Base-by-base conservation (phyloP, 257 asterid species). In the Petrea volubilis region DNA sequence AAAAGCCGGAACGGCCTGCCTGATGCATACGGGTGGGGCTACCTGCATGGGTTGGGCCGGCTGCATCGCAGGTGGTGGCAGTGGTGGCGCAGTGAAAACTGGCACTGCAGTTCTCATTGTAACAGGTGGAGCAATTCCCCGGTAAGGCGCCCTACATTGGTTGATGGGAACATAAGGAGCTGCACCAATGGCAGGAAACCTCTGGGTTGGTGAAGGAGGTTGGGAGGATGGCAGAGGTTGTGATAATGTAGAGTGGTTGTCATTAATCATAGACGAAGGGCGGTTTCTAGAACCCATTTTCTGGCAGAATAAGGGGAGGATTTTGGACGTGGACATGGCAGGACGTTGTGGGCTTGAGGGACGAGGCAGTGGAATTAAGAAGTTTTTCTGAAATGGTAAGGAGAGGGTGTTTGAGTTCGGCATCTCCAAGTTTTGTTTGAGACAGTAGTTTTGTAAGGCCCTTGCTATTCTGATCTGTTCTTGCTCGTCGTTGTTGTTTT, bases 391-490 rank as follows among this genome's bases (percentile, higher is more conserved):
- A 65, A 85, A 86, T 20, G 88, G 86, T 43, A 75, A 24, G 3
- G 83, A 61, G 66, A 68, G 17, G 55, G 36, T 73, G 53, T 67
- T 71, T 2, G 76, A 52, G 71, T 73, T 76, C 11, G 72, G 47
- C 60, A 49, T 59, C 34, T 75, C 77, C 28, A 76, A 24, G 70
- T 74, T 82, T 49, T 60, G 85, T 72, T 80, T 89, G 61, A 75
- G 67, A 13, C 80, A 83, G 72, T 87, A 91, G 67, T 76, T 89
- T 76, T 77, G 85, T 70, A 91, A 57, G 13, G 95, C 95, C 73
- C 95, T 77, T 1, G 95, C 96, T 55, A 91, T 81, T 68, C 83
- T 84, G 61, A 87, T 84, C 70, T 87, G 95, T 55, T 91, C 97
- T 27, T 84, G 95, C 68, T 91, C 97, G 3, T 89, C 97, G 13